Percentiles rank a stretch among this genome's conserved stretches.
Conservation (phyloP, 2,329 filamentous ascomycete species). For the Ophiocordyceps camponoti-floridani region DNA sequence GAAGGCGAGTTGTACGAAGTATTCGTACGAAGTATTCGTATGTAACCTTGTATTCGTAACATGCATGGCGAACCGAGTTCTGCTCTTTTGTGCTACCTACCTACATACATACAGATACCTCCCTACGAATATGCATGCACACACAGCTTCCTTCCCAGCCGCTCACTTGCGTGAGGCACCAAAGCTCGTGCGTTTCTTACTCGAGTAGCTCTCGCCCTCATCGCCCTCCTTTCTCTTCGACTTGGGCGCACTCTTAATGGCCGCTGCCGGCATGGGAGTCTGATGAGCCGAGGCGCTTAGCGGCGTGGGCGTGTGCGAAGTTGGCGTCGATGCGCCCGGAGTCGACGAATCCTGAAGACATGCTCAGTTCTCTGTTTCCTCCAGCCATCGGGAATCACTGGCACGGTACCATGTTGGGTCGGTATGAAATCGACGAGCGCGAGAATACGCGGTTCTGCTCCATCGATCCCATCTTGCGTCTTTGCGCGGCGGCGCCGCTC, state of each 20-base stretch:
- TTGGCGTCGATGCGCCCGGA: conserved; percentile 22
- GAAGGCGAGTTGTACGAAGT: no score
- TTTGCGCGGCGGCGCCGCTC: conserved; percentile 40
- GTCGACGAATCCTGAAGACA: conserved; percentile 20
- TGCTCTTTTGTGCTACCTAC: no score
- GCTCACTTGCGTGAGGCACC: conserved; percentile 31
- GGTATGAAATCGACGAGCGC: conserved; percentile 44
- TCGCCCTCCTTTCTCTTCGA: conserved; percentile 33
- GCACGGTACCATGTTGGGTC: conserved; percentile 19
- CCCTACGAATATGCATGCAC: no score
- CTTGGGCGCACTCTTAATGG: conserved; percentile 26
- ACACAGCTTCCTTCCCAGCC: neutral
- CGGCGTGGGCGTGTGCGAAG: conserved; percentile 33
- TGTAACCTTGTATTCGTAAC: no score
- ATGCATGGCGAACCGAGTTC: no score
- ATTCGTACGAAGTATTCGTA: no score
- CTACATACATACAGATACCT: neutral
- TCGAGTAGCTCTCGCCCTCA: conserved; percentile 37
- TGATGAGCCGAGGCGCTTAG: conserved; percentile 29
- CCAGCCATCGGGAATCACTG: neutral
- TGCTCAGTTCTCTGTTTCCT: neutral
- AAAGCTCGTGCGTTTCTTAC: conserved; percentile 40
- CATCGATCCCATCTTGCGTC: conserved; percentile 44
- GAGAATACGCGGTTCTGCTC: conserved; percentile 64
- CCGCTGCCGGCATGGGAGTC: conserved; percentile 35